A percentile compares a stretch with the other conserved stretches of the same genome.
These are phyloP conservation scores for Euphorbia schlechtendalii DNA, from an alignment of 441 rosid genomes.

Conservation along the genomic window DNA sequence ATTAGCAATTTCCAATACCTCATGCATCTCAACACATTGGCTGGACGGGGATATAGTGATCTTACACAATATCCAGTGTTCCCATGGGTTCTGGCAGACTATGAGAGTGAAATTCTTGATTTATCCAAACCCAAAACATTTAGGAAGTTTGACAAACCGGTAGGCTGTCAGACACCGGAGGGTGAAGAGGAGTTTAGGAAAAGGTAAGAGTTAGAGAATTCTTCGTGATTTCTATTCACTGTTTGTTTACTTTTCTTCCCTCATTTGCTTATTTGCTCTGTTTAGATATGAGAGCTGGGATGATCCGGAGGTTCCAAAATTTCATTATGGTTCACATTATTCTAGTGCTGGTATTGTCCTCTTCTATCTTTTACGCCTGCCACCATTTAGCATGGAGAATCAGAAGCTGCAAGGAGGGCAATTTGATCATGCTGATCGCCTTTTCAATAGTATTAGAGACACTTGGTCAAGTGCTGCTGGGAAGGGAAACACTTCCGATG, in stretches of 20 bases:
- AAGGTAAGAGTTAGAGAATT: constrained; percentile 41
- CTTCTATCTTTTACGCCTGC: constrained; percentile 96
- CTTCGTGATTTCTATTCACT: neutral
- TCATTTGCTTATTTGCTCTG: constrained; percentile 12
- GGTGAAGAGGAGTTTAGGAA: constrained; percentile 98
- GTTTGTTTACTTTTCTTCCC: constrained; percentile 7
- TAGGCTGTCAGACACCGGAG: constrained; percentile 98
- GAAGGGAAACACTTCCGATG: constrained; percentile 97
- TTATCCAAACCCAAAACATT: constrained; percentile 80
- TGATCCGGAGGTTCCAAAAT: constrained; percentile 99
- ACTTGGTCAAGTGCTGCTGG: constrained; percentile 99
- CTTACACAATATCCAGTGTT: constrained; percentile 99
- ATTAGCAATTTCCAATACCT: constrained; percentile 99
- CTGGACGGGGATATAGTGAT: constrained; percentile 99
- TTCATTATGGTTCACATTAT: constrained; percentile 99
- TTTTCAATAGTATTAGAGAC: constrained; percentile 86
- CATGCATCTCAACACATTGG: constrained; percentile 99
- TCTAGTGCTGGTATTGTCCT: constrained; percentile 99
- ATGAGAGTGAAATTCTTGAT: constrained; percentile 89
- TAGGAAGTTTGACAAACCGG: constrained; percentile 94
- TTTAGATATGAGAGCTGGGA: constrained; percentile 99
- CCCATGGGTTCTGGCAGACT: constrained; percentile 99
- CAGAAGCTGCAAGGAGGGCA: constrained; percentile 99
- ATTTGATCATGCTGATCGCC: constrained; percentile 99
- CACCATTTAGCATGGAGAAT: constrained; percentile 96